A percentile compares a stretch with the other conserved stretches of the same genome.
phyloP scores from a whole-genome alignment of 1,284 basidiomycete genomes.

The Cerrena zonata region DNA sequence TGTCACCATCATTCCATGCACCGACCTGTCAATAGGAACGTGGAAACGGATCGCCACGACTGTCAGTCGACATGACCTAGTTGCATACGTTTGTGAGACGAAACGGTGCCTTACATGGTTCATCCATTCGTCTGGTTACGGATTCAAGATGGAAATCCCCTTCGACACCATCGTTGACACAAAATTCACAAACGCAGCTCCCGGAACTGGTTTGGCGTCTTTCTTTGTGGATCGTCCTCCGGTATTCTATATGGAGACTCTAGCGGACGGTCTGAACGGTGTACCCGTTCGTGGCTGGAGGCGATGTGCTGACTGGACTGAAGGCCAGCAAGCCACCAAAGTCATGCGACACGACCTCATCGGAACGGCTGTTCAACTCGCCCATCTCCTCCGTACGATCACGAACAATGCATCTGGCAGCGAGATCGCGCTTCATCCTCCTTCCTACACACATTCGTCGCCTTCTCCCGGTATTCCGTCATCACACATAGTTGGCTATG shows the following conservation, averaged over 20 bases:
- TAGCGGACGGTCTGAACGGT: slow-evolving; percentile 20
- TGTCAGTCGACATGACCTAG: slow-evolving; percentile 53
- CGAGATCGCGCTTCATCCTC: slow-evolving; percentile 32
- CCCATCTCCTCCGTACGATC: slow-evolving; percentile 51
- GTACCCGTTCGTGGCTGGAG: slow-evolving; percentile 50
- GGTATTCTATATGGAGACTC: slow-evolving; percentile 57
- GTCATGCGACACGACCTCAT: slow-evolving; percentile 62
- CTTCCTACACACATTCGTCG: slow-evolving; percentile 6
- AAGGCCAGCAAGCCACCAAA: slow-evolving; percentile 62
- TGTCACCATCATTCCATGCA: slow-evolving; percentile 69
- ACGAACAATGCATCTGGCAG: slow-evolving; percentile 32
- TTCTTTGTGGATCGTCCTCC: slow-evolving; percentile 64
- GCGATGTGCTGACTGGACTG: slow-evolving; percentile 70
- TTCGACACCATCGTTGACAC: slow-evolving; percentile 56
- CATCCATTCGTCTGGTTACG: slow-evolving; percentile 61
- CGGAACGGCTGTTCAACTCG: slow-evolving; percentile 58
- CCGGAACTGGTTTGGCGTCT: slow-evolving; percentile 53
- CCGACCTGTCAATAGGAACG: slow-evolving; percentile 64
- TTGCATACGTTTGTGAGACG: slow-evolving; percentile 66
- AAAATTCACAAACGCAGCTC: slow-evolving; percentile 49
- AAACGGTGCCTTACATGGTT: slow-evolving; percentile 70
- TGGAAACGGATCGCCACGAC: slow-evolving; percentile 68
- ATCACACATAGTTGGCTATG: slow-evolving; percentile 1
- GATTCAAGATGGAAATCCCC: slow-evolving; percentile 80
- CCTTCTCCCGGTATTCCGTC: slow-evolving; percentile 2